Conservation (phyloP, 2,329 filamentous ascomycete species). For the Aspergillus jensenii region DNA sequence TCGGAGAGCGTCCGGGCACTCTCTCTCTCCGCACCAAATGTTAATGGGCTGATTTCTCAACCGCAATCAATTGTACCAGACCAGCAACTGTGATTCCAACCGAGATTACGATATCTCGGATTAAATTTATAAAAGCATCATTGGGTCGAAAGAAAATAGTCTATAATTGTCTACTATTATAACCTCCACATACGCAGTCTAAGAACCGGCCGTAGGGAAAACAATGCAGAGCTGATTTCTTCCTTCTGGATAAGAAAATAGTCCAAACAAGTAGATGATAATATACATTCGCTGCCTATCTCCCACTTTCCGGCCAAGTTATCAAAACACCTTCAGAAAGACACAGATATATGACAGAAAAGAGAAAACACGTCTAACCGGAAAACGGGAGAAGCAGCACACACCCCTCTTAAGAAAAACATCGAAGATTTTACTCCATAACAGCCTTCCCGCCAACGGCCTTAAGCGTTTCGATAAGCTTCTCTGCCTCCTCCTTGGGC, state of each 20-base stretch:
- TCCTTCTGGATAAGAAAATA: conserved; percentile 17
- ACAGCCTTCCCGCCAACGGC: conserved; percentile 81
- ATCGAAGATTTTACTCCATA: conserved; percentile 70
- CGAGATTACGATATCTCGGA: background rate
- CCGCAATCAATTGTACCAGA: background rate
- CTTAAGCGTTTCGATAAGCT: conserved; percentile 95
- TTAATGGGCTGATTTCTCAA: background rate
- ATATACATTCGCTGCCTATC: conserved; percentile 39
- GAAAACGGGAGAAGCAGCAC: conserved; percentile 17
- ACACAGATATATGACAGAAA: conserved; percentile 23
- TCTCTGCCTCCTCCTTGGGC: conserved; percentile 98
- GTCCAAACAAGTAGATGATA: conserved; percentile 31
- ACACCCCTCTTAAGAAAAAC: conserved; percentile 15
- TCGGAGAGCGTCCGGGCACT: background rate
- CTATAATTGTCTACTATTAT: background rate
- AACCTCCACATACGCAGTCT: background rate
- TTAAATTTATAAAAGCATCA: background rate
- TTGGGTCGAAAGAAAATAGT: background rate
- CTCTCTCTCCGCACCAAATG: background rate
- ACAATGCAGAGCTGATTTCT: conserved; percentile 5
- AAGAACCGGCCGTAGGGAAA: background rate
- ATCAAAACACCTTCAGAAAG: conserved; percentile 19
- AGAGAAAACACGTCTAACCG: conserved; percentile 19
- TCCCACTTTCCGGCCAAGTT: conserved; percentile 20
- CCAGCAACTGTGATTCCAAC: background rate